Base-by-base conservation (phyloP, 1,139 yeast species). In the Suhomyces choctaworum region DNA sequence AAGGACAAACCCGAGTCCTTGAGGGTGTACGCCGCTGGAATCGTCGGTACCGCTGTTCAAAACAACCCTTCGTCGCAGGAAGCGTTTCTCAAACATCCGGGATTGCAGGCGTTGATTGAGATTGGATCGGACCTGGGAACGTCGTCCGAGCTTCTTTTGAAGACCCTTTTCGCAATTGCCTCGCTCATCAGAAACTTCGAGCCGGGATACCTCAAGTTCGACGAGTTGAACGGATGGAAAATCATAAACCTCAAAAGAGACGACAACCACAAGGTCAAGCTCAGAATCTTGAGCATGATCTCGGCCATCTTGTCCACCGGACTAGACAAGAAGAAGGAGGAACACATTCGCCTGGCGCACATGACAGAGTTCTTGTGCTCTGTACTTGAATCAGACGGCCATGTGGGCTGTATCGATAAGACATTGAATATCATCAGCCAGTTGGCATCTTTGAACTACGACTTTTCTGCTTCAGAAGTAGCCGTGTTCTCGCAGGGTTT, bases 41-140 rank as follows among this genome's bases (percentile, higher is more conserved):
- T 87, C 26, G 73, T 90, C 22, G 97, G 95, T 2, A 85, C 92
- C 1, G 96, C 97, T 0, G 95, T 86, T 1, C 98, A 92, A 60
- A 92, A 92, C 57, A 92, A 92, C 56, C 80, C 78, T 2, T 74
- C 73, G 40, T 70, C 90, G 4, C 97, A 89, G 60, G 68, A 71
- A 36, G 85, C 77, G 36, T 82, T 80, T 46, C 50, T 69, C 25
- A 71, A 75, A 40, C 67, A 80, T 40, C 66, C 68, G 1, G 83
- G 83, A 1, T 59, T 82, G 31, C 48, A 57, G 11, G 61, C 58
- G 32, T 62, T 82, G 39, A 60, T 82, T 15, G 45, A 54, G 1
- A 48, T 79, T 12, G 72, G 75, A 8, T 35, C 48, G 2, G 52
- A 48, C 23, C 38, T 46, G 1, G 34, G 46, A 6, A 64, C 64